Percentiles rank a stretch among this genome's conserved stretches.
Conservation (phyloP, 129 eudicot species). For the Flaveria trinervia region DNA sequence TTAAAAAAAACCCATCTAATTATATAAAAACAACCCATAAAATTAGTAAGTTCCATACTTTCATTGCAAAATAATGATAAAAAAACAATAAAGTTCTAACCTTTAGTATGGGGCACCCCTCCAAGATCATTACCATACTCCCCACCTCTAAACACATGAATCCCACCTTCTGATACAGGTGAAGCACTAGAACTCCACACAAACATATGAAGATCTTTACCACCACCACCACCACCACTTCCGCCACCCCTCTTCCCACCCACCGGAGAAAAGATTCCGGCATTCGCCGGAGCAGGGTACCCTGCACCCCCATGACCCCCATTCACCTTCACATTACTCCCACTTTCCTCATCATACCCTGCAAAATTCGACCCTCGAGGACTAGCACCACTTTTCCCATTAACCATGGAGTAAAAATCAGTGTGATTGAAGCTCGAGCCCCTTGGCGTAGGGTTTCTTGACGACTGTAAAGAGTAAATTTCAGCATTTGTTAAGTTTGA, state of each 20-base stretch:
- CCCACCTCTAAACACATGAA: constrained; percentile 76
- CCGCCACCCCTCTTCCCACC: constrained; percentile 61
- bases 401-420: constrained; percentile 68
- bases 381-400: constrained; percentile 58
- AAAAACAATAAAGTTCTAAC: constrained; percentile 35
- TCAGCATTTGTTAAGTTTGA: constrained; percentile 79
- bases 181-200: constrained; percentile 94
- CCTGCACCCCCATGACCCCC: constrained; percentile 49
- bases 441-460: constrained; percentile 76
- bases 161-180: constrained; percentile 85
- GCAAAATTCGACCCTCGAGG: constrained; percentile 69
- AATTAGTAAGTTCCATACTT: not conserved
- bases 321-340: constrained; percentile 41
- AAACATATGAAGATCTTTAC: constrained; percentile 89
- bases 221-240: constrained; percentile 42
- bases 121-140: constrained; percentile 64
- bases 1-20: not conserved
- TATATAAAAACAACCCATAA: not conserved
- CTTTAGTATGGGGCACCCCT: constrained; percentile 67
- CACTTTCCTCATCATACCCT: constrained; percentile 58
- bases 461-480: constrained; percentile 79
- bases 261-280: constrained; percentile 81
- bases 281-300: constrained; percentile 70
- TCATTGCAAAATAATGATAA: not conserved
- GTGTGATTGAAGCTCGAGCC: constrained; percentile 80